Evolutionary conservation across 2,329 filamentous ascomycete genomes (phyloP), one percentile per base, ranked within the genome.

Genomic region (Clarireedia monteithiana): DNA sequence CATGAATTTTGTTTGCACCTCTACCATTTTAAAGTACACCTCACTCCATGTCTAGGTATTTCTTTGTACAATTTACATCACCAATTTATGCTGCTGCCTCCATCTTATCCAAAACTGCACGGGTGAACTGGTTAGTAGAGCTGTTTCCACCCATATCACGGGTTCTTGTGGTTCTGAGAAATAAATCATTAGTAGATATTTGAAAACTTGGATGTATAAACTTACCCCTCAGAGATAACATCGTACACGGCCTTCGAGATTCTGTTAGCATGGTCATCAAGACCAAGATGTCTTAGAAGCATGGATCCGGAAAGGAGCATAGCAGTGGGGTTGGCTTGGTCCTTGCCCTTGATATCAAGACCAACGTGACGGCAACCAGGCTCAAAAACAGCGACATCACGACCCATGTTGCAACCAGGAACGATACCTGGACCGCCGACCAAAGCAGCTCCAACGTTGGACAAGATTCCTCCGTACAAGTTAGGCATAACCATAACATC

Each of bases 401-500:
- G 89, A 70, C 94, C 94, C 91, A 99, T 99, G 83, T 97, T 99
- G 84, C 91, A 96, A 69, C 94, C 94, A 59, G 94, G 94, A 46
- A 99, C 94, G 65, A 99, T 89, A 75, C 94, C 94, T 54, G 94
- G 92, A 53, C 94, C 94, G 72, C 94, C 94, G 66, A 99, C 94
- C 40, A 99, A 88, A 62, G 92, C 94, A 68, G 94, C 92, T 66
- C 91, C 92, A 70, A 99, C 95, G 83, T 99, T 99, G 79, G 94
- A 97, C 64, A 99, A 81, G 69, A 99, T 99, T 73, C 92, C 91
- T 75, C 92, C 92, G 83, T 97, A 97, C 71, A 97, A 79, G 81
- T 99, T 99, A 70, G 94, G 94, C 91, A 97, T 97, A 74, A 99
- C 94, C 86, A 99, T 89, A 68, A 99, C 94, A 74, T 99, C 94